Evolutionary conservation across 23 red algal species (phyloP).

Genomic region (Gracilariopsis chorda): DNA sequence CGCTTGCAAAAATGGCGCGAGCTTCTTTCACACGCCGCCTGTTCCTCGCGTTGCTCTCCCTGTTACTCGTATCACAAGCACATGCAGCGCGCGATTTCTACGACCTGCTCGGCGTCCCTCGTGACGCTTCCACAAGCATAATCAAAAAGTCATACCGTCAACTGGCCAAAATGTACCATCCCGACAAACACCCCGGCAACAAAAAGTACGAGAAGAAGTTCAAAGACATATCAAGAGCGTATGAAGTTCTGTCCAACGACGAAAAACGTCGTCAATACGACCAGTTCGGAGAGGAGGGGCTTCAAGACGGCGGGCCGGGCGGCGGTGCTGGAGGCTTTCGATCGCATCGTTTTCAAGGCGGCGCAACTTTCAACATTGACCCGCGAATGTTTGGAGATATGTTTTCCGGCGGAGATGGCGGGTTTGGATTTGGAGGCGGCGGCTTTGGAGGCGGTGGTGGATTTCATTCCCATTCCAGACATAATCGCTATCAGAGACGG

Average conservation of each 20-base stretch:
- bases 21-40: no score
- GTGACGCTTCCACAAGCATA: conserved; percentile 69
- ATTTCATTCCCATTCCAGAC: neutral
- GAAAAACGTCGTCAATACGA: conserved; percentile 81
- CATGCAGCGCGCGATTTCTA: conserved; percentile 74
- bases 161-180: conserved; percentile 84
- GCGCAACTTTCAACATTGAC: conserved; percentile 29
- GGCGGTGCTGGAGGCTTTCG: conserved; percentile 66
- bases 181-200: conserved; percentile 90
- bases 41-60: no score
- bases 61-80: neutral
- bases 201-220: conserved; percentile 78
- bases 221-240: conserved; percentile 64
- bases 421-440: conserved; percentile 35
- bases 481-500: neutral
- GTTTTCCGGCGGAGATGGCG: conserved; percentile 12
- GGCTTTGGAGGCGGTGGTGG: conserved; percentile 17
- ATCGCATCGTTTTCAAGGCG: conserved; percentile 28
- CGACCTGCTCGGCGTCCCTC: conserved; percentile 76
- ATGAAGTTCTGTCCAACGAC: conserved; percentile 79
- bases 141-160: conserved; percentile 85
- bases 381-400: conserved; percentile 35
- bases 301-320: conserved; percentile 52
- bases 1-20: no score
- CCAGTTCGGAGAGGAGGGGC: conserved; percentile 87